Percentiles rank a stretch among this genome's conserved stretches.
phyloP scores from a whole-genome alignment of 805 yeast species.

The Saturnispora besseyi region DNA sequence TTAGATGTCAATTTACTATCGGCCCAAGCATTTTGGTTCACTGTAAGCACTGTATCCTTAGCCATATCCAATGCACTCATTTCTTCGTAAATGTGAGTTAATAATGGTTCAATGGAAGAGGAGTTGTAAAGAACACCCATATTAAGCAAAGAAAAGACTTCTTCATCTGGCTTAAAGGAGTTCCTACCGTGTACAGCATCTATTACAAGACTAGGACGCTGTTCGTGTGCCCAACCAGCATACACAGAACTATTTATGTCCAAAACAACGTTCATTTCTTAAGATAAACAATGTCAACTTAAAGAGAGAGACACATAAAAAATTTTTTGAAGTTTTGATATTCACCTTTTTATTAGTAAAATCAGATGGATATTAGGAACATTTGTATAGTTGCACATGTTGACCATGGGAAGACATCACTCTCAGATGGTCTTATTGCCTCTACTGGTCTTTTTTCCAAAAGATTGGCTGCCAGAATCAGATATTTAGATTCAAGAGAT shows the following conservation, averaged over 20 bases:
- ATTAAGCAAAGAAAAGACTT: conserved; percentile 50
- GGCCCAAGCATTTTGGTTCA: conserved; percentile 58
- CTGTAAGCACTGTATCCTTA: conserved; percentile 55
- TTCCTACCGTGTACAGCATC: conserved; percentile 9
- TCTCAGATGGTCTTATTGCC: conserved; percentile 86
- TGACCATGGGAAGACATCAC: conserved; percentile 95
- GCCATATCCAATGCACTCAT: conserved; percentile 28
- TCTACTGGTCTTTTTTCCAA: conserved; percentile 95
- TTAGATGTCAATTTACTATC: conserved; percentile 46
- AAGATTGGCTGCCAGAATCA: conserved; percentile 87
- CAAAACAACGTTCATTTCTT: conserved; percentile 4
- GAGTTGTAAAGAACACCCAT: conserved; percentile 64
- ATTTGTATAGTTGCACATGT: conserved; percentile 96
- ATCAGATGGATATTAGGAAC: conserved; percentile 63
- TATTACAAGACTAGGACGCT: conserved; percentile 1
- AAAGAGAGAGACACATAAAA: neutral
- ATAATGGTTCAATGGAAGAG: conserved; percentile 57
- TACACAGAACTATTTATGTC: conserved; percentile 1
- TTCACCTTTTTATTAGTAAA: conserved; percentile 22
- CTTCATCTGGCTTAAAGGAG: conserved; percentile 23
- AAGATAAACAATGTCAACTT: neutral
- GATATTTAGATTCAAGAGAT: conserved; percentile 86
- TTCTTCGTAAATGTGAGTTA: conserved; percentile 52
- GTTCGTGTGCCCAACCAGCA: conserved; percentile 7
- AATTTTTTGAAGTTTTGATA: neutral